Evolutionary conservation across 768 basidiomycete species (phyloP).

Genomic region (Amanita fuliginea): DNA sequence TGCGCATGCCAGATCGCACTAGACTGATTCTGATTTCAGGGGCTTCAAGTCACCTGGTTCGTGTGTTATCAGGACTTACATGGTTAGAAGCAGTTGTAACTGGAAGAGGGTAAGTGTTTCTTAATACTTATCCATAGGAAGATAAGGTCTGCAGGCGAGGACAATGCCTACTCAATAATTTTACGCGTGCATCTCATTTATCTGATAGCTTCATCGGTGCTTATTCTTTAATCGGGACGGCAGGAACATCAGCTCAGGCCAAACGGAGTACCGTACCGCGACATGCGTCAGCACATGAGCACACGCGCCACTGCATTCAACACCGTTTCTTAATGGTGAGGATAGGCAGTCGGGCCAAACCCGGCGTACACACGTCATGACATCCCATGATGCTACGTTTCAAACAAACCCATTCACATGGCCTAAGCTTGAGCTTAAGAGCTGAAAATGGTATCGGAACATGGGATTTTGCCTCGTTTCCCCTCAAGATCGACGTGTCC

Average conservation of each 20-base stretch:
- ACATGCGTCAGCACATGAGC: too few relatives aligned
- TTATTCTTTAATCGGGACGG: neutral
- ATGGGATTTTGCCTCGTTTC: neutral
- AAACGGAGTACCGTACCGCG: too few relatives aligned
- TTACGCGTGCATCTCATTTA: neutral
- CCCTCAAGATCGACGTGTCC: neutral
- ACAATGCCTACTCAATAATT: neutral
- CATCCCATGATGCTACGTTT: neutral
- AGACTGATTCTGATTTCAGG: neutral
- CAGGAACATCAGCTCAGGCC: neutral
- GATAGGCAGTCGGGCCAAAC: neutral
- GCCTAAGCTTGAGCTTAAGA: neutral
- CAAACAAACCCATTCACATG: constrained; percentile 1
- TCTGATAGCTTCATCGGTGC: neutral
- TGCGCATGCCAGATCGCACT: neutral
- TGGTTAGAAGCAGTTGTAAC: neutral
- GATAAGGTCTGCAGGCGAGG: neutral
- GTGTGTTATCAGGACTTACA: neutral
- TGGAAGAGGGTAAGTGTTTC: neutral
- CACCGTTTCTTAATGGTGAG: neutral
- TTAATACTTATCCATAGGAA: neutral
- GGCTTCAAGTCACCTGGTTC: neutral
- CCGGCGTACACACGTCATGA: neutral
- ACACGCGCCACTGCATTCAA: neutral
- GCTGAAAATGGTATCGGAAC: neutral